Evolutionary conservation across 352 stramenopile genomes (phyloP), one percentile per base, ranked within the genome.

Genomic region (Phytopythium kandeliae): DNA sequence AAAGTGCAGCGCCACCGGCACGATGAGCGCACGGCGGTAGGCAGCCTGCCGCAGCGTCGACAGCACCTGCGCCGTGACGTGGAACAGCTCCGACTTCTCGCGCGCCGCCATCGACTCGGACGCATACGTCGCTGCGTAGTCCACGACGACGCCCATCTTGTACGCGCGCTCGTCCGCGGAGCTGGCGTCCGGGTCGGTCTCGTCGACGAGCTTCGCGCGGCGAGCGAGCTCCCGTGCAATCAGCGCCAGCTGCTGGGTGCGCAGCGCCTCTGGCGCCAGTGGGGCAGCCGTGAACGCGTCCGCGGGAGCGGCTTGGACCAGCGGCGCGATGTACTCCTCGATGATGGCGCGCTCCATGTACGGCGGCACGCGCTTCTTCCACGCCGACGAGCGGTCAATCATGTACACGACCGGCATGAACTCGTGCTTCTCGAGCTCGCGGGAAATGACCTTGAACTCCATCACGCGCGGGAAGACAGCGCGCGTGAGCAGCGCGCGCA

Each of bases 361-460:
- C 3, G 52, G 50, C 1, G 78, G 78, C 43, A 89, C 71, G 57
- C 71, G 74, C 41, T 58, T 56, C 26, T 50, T 52, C 75, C 75
- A 89, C 34, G 63, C 68, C 4, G 60, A 51, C 15, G 75, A 83
- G 34, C 78, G 75, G 38, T 86, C 73, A 37, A 86, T 74, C 35
- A 89, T 52, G 51, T 86, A 89, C 33, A 89, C 69, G 21, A 86
- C 69, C 1, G 78, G 78, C 72, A 86, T 85, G 59, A 86, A 84
- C 63, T 86, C 74, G 65, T 89, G 78, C 66, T 85, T 86, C 47
- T 86, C 71, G 30, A 55, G 67, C 62, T 89, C 74, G 47, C 78
- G 74, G 11, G 63, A 80, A 56, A 86, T 86, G 35, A 89, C 75
- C 41, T 86, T 86, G 61, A 86, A 89, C 73, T 89, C 78, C 70